Base-by-base conservation (phyloP, 805 yeast genomes). In the Candida pini region DNA sequence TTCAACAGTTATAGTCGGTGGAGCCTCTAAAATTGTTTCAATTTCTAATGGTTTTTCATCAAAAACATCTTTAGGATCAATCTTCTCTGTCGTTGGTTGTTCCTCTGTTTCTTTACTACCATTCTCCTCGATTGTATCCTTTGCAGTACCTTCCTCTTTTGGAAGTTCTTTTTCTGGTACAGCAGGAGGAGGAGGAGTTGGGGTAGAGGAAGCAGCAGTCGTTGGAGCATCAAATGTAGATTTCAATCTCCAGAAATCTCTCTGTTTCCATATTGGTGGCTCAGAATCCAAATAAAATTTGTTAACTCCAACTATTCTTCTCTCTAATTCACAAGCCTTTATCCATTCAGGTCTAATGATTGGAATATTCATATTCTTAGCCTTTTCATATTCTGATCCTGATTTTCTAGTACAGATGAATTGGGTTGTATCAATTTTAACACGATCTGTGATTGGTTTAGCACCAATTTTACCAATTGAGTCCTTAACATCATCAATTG, bases 311-410 rank as follows among this genome's bases (percentile, higher is more conserved):
- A 89, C 95, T 36, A 92, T 79, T 51, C 96, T 66, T 48, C 92
- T 76, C 53, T 89, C 97, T 28, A 71, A 58, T 49, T 85, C 95
- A 64, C 97, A 92, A 1, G 97, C 96, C 58, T 83, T 81, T 38
- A 92, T 66, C 97, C 97, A 92, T 56, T 92, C 97, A 0, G 98
- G 97, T 57, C 95, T 74, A 18, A 92, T 89, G 26, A 92, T 75
- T 2, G 98, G 98, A 36, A 92, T 87, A 54, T 88, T 92, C 64
- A 77, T 74, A 34, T 81, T 88, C 41, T 72, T 69, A 2, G 97
- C 98, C 54, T 77, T 81, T 42, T 78, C 68, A 63, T 75, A 83
- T 13, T 79, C 69, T 33, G 66, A 60, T n/a, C 86, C 87, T 27
- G 65, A 64, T 31, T 78, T 78, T 15, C 73, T 69, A 12, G 94